Evolutionary conservation across 495 filamentous ascomycete species (phyloP).

Genomic region (Aspergillus homomorphus): DNA sequence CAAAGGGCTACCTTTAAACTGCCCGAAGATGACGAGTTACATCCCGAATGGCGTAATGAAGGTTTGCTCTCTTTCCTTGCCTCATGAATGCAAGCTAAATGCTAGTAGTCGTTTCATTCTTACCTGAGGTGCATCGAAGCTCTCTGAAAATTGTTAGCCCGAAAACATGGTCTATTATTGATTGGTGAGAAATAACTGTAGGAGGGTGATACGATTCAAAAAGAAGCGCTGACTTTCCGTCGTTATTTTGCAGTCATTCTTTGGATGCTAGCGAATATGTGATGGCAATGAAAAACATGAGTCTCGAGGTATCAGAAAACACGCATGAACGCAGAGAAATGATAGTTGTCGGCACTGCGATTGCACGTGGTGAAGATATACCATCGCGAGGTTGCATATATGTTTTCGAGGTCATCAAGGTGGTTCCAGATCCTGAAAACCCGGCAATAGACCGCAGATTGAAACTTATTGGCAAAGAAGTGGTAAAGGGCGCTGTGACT

Average conservation of each 20-base stretch:
- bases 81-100: constrained; percentile 17
- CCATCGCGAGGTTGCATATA: constrained; percentile 81
- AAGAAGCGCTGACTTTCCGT: constrained; percentile 7
- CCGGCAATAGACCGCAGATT: constrained; percentile 82
- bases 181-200: constrained; percentile 49
- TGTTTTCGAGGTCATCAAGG: constrained; percentile 86
- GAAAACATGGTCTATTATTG: constrained; percentile 71
- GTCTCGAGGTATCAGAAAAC: constrained; percentile 84
- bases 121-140: constrained; percentile 65
- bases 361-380: constrained; percentile 83
- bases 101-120: constrained; percentile 50
- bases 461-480: constrained; percentile 82
- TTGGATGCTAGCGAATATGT: constrained; percentile 72
- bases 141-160: constrained; percentile 71
- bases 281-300: constrained; percentile 75
- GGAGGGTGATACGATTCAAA: background rate
- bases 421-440: constrained; percentile 81
- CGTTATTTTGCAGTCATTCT: constrained; percentile 30
- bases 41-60: constrained; percentile 75
- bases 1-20: constrained; percentile 66
- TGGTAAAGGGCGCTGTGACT: constrained; percentile 91
- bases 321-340: constrained; percentile 81
- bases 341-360: constrained; percentile 79
- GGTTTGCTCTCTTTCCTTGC: constrained; percentile 29
- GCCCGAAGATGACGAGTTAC: constrained; percentile 78